Conservation (phyloP, 345 rosid species). For the Eucalyptus dawsonii region DNA sequence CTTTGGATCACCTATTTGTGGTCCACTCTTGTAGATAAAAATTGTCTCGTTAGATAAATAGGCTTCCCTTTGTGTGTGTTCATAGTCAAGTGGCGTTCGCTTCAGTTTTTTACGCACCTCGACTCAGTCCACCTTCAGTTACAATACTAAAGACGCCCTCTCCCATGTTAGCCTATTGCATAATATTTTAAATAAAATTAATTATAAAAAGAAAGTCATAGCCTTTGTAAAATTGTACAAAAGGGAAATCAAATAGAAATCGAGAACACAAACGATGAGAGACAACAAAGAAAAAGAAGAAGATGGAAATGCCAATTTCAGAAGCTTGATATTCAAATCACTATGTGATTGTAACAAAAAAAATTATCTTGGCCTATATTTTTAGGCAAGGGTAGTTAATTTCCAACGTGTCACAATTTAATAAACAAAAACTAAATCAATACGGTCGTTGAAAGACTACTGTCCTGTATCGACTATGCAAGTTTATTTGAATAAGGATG, state of each 20-base stretch:
- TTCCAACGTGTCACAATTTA: neutral
- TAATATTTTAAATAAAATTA: neutral
- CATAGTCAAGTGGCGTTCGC: neutral
- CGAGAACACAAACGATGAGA: neutral
- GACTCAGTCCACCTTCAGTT: neutral
- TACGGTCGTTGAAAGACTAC: neutral
- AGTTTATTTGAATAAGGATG: neutral
- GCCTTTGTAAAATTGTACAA: neutral
- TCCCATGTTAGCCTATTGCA: neutral
- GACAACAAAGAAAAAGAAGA: rapidly evolving
- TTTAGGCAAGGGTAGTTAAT: neutral
- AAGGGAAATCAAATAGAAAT: neutral
- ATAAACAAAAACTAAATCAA: neutral
- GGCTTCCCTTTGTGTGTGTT: neutral
- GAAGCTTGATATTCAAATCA: neutral
- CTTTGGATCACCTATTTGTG: neutral
- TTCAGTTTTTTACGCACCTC: neutral
- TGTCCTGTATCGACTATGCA: neutral
- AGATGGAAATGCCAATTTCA: neutral
- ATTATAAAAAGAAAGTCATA: neutral
- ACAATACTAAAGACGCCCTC: neutral
- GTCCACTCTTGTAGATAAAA: neutral
- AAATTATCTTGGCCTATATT: neutral
- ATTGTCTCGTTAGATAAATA: neutral
- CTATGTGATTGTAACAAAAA: neutral